Evolutionary conservation across 306 rosid species (phyloP), one percentile per base, ranked within the genome.

Genomic region (Ormosia semicastrata): DNA sequence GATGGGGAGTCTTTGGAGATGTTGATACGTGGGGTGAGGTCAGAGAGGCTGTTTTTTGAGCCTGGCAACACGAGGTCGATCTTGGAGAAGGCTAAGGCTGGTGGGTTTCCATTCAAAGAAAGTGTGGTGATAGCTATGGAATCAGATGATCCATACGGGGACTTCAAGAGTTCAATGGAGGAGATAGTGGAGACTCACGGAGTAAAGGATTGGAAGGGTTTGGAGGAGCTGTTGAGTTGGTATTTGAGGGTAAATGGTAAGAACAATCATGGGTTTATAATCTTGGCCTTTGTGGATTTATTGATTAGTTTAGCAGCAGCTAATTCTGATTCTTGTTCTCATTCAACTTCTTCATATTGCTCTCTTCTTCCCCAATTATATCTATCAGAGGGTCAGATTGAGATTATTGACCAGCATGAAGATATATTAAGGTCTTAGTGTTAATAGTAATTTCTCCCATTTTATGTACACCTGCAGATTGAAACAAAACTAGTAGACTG

Each of bases 121-220:
- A 91, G 96, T 71, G 89, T 89, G 44, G 88, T 86, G 5, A 5
- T 92, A 30, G 92, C 91, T 1, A 78, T 94, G 93, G 96, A 94
- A 4, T 94, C 98, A 2, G 87, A 86, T 3, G 90, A 94, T 76
- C 97, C 93, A n/a, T 89, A 86, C 50, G 53, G 68, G 3, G 98
- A 94, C 67, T 92, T 94, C 14, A 82, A 83, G 66, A 89, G 80
- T 73, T 94, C 98, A 14, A 94, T 94, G 98, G 94, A 87, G 88
- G 97, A 94, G 76, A 91, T 94, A 94, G 96, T 94, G 64, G 97
- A 92, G 63, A 80, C 84, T 14, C 90, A 87, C 58, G 94, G 90
- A 2, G 81, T 92, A 0, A 92, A 67, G 24, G 92, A 92, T 72
- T 94, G 98, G 98, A 96, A 91, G 2, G 77, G 89, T 12, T 79